A percentile compares a stretch with the other conserved stretches of the same genome.
These are phyloP conservation scores for Colletotrichum lentis DNA, from an alignment of 2,329 filamentous ascomycete genomes.

Conservation along the genomic window DNA sequence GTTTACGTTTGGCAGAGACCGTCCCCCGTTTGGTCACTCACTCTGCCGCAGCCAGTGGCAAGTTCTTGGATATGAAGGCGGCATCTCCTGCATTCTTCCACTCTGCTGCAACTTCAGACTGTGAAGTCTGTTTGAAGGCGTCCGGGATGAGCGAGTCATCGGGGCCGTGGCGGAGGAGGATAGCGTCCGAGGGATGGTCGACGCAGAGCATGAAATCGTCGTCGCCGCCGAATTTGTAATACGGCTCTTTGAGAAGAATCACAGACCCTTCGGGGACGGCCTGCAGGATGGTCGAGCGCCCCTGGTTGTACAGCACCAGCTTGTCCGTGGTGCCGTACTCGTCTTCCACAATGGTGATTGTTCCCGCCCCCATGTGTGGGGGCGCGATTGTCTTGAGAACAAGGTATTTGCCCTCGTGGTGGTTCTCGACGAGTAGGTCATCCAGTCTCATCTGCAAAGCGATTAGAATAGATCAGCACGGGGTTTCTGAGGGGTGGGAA, in stretches of 20 bases:
- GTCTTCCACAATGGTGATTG: conserved; percentile 49
- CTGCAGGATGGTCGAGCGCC: conserved; percentile 45
- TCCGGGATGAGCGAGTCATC: conserved; percentile 38
- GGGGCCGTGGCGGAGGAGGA: conserved; percentile 43
- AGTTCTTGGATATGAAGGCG: conserved; percentile 44
- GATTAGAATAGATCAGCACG: background rate
- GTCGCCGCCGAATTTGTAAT: conserved; percentile 46
- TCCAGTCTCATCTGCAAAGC: conserved; percentile 43
- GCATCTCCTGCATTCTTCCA: conserved; percentile 39
- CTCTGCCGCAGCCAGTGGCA: conserved; percentile 47
- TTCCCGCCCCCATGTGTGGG: conserved; percentile 47
- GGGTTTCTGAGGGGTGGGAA: too few species aligned
- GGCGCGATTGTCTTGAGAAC: conserved; percentile 46
- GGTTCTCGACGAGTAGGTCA: conserved; percentile 45
- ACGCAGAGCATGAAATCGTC: conserved; percentile 48
- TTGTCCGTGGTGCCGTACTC: conserved; percentile 49
- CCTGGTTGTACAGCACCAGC: conserved; percentile 51
- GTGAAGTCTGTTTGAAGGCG: conserved; percentile 21
- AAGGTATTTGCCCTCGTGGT: conserved; percentile 47
- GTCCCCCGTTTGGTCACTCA: too few species aligned
- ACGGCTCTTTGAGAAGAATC: conserved; percentile 50
- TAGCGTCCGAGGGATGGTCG: conserved; percentile 48
- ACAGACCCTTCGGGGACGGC: conserved; percentile 46
- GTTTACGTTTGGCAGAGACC: too few species aligned
- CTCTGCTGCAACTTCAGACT: conserved; percentile 30